Percentiles rank a stretch among this genome's conserved stretches.
Evolutionary conservation across 768 basidiomycete genomes (phyloP).

Genomic region (Mycena albidolilacea): DNA sequence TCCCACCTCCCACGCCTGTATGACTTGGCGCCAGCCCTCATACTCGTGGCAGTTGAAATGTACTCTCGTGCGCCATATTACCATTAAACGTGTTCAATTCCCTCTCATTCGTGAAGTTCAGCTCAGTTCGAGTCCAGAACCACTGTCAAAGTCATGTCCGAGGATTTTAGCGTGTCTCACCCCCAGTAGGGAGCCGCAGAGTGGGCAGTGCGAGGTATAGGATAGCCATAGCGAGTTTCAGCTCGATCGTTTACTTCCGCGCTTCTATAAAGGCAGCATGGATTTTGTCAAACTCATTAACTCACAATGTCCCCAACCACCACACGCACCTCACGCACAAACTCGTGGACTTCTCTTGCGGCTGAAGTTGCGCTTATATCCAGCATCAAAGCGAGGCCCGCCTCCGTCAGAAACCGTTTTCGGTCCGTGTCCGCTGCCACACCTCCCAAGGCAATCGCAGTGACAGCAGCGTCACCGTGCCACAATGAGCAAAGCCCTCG

Average conservation of each 20-base stretch:
- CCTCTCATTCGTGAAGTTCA: no score
- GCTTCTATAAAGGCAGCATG: not conserved
- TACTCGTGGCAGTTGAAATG: no score
- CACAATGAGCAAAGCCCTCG: not conserved
- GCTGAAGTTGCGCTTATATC: not conserved
- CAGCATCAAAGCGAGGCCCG: not conserved
- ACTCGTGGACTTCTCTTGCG: not conserved
- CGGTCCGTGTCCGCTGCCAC: not conserved
- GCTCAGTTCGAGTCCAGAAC: no score
- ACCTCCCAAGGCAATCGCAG: not conserved
- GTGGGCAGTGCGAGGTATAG: no score
- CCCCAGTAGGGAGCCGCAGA: not conserved
- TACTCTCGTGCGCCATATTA: no score
- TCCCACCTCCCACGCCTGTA: no score
- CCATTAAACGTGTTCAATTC: no score
- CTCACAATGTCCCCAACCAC: not conserved
- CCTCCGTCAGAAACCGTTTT: not conserved
- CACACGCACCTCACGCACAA: not conserved
- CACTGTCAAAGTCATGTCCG: not conserved
- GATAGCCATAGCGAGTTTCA: not conserved
- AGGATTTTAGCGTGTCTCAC: slow-evolving; percentile 4
- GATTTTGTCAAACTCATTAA: not conserved
- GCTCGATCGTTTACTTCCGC: slow-evolving; percentile 3
- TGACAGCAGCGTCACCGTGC: not conserved
- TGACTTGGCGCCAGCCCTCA: no score